These are phyloP conservation scores for Penicillium sp. DNA, from an alignment of 2,329 filamentous ascomycete species.

Conservation along the genomic window DNA sequence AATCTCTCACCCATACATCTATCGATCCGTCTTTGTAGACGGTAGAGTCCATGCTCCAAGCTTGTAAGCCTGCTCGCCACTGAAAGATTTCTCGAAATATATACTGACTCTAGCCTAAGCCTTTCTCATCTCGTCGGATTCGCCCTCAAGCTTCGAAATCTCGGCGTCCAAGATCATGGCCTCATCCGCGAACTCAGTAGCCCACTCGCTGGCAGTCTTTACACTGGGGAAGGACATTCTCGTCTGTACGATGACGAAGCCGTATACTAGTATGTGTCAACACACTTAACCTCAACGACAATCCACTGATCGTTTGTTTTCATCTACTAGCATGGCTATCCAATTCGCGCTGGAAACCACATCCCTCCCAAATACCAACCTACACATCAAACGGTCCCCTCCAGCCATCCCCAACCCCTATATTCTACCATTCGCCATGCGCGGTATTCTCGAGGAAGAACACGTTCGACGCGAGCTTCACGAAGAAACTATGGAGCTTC, in stretches of 20 bases:
- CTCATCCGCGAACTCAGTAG: slow-evolving; percentile 85
- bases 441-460: slow-evolving; percentile 87
- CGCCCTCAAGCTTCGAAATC: slow-evolving; percentile 86
- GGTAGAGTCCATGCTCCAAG: slow-evolving; percentile 87
- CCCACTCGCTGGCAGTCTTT: slow-evolving; percentile 85
- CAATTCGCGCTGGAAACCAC: slow-evolving; percentile 72
- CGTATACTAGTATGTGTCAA: slow-evolving; percentile 67
- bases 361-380: slow-evolving; percentile 46
- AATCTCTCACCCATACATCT: slow-evolving; percentile 86
- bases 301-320: slow-evolving; percentile 5
- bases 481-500: slow-evolving; percentile 71
- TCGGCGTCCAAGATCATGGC: slow-evolving; percentile 89
- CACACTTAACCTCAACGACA: not conserved
- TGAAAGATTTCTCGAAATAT: not conserved
- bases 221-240: slow-evolving; percentile 89
- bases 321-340: slow-evolving; percentile 58
- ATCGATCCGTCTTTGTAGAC: slow-evolving; percentile 93
- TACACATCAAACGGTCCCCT: slow-evolving; percentile 53
- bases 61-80: slow-evolving; percentile 57
- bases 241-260: slow-evolving; percentile 85
- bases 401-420: slow-evolving; percentile 68
- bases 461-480: slow-evolving; percentile 79
- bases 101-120: slow-evolving; percentile 32
- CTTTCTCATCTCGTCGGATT: slow-evolving; percentile 91
- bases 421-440: slow-evolving; percentile 91